Evolutionary conservation across 2,329 filamentous ascomycete species (phyloP).

Genomic region (Pseudocercospora fuligena): DNA sequence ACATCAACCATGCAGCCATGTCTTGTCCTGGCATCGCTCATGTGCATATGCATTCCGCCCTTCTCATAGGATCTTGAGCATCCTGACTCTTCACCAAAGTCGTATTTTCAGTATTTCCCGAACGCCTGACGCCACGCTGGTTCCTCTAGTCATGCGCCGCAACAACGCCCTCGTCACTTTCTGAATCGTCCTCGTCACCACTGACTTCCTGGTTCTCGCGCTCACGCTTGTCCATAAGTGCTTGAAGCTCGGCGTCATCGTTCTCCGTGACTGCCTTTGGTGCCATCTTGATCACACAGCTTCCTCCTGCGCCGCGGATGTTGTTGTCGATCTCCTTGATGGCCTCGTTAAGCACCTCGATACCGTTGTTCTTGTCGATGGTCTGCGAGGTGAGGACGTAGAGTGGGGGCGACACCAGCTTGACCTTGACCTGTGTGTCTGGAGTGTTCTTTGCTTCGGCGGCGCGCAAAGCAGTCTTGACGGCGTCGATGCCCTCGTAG

Average conservation of each 20-base stretch:
- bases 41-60: neutral
- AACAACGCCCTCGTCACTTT: slow-evolving; percentile 83
- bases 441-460: slow-evolving; percentile 92
- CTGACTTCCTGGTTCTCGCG: slow-evolving; percentile 97
- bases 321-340: slow-evolving; percentile 83
- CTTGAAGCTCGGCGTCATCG: slow-evolving; percentile 95
- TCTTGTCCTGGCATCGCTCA: neutral
- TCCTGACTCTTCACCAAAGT: neutral
- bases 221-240: slow-evolving; percentile 98
- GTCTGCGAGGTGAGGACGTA: slow-evolving; percentile 97
- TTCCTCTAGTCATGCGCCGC: slow-evolving; percentile 26
- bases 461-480: slow-evolving; percentile 88
- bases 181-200: slow-evolving; percentile 93
- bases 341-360: slow-evolving; percentile 81
- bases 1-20: neutral
- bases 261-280: slow-evolving; percentile 99
- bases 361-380: slow-evolving; percentile 87
- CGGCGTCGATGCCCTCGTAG: slow-evolving; percentile 97
- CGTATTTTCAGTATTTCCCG: slow-evolving; percentile 1
- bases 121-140: slow-evolving; percentile 29
- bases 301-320: slow-evolving; percentile 79
- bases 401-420: slow-evolving; percentile 94
- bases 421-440: slow-evolving; percentile 95
- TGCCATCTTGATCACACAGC: slow-evolving; percentile 93
- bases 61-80: neutral